Evolutionary conservation across 208 protist genomes (phyloP).

Genomic region (Leishmania martiniquensis): DNA sequence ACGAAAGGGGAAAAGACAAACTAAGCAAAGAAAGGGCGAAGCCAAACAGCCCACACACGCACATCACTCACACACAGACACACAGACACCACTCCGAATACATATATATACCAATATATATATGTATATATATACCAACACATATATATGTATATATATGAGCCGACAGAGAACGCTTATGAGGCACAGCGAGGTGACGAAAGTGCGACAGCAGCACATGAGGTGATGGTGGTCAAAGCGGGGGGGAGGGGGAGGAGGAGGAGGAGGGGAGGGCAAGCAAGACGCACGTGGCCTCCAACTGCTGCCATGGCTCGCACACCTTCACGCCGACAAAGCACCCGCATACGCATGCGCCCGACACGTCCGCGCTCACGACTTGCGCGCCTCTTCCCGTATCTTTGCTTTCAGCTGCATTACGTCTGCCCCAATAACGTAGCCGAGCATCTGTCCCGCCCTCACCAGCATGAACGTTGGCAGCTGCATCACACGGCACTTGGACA

Average conservation of each 20-base stretch:
- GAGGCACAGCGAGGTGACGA: too few species aligned
- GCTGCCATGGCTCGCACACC: background rate
- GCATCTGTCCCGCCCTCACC: slow-evolving; percentile 48
- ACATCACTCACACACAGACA: background rate
- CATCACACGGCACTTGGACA: slow-evolving; percentile 70
- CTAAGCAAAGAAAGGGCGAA: too few species aligned
- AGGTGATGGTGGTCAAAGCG: too few species aligned
- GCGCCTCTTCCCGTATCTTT: slow-evolving; percentile 58
- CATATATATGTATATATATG: too few species aligned
- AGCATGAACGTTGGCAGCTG: slow-evolving; percentile 88
- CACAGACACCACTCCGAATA: too few species aligned
- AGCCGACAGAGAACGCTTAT: too few species aligned
- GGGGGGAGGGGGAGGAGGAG: background rate
- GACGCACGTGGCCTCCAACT: background rate
- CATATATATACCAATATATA: too few species aligned
- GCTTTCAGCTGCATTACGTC: slow-evolving; percentile 63
- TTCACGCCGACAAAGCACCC: background rate
- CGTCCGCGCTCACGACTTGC: slow-evolving; percentile 11
- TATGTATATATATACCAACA: too few species aligned
- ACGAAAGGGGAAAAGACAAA: too few species aligned
- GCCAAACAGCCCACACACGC: background rate
- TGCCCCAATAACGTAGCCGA: slow-evolving; percentile 80
- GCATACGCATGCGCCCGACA: background rate
- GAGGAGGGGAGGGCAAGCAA: background rate
- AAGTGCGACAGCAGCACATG: too few species aligned